phyloP scores from a whole-genome alignment of 192 early-diverging fungal species.

The Coemansia sp. region DNA sequence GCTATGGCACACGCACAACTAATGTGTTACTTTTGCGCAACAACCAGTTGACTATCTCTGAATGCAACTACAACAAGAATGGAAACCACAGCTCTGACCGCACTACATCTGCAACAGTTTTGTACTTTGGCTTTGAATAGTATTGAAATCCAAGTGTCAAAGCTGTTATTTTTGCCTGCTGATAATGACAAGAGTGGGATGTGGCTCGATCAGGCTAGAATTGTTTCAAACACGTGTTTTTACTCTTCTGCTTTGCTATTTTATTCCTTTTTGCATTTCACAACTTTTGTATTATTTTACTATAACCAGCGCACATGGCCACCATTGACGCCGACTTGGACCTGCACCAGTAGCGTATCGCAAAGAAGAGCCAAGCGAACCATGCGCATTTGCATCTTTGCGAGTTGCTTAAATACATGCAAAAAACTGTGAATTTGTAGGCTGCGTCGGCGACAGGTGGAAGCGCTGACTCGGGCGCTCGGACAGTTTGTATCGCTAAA shows the following conservation, averaged over 20 bases:
- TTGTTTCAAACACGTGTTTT: no score
- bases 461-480: constrained; percentile 41
- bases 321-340: constrained; percentile 33
- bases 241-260: not conserved
- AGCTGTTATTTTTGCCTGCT: no score
- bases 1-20: constrained; percentile 44
- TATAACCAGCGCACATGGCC: constrained; percentile 6
- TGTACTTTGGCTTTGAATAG: not conserved
- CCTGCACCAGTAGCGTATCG: constrained; percentile 35
- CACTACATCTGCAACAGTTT: not conserved
- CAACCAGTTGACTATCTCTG: constrained; percentile 18
- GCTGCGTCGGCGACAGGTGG: constrained; percentile 47
- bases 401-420: not conserved
- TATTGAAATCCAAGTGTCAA: no score
- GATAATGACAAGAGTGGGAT: no score
- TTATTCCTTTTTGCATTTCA: not conserved
- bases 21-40: constrained; percentile 29
- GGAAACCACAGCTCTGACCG: not conserved
- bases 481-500: constrained; percentile 47
- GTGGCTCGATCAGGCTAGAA: no score
- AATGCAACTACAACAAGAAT: constrained; percentile 9
- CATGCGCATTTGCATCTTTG: not conserved
- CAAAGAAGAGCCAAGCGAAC: no score
- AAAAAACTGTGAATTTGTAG: constrained; percentile 15
- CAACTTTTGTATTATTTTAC: not conserved